Evolutionary conservation across 2,329 filamentous ascomycete species (phyloP), one percentile per base, ranked within the genome.

Genomic region (Penicillium sp.): DNA sequence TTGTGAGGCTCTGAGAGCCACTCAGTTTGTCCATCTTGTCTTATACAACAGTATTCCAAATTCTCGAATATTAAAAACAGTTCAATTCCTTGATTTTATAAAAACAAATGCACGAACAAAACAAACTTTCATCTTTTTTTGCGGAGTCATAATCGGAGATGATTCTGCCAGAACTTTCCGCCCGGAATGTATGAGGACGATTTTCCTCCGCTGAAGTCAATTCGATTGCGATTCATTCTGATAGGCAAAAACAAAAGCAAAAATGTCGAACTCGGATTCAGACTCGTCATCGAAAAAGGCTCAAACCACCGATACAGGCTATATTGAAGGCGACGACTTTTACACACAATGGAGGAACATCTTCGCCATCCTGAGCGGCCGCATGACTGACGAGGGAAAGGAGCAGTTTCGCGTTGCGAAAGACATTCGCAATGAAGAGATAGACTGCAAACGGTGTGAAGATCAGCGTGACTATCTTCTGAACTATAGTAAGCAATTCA

Each of bases 361-460:
- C 78, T 97, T 95, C 81, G 84, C 84, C 65, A 88, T 92, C 74
- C 78, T 96, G 50, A 85, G 88, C 16, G 88, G 89, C 56, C 79
- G 82, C 66, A 86, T 94, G 76, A 87, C 84, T 18, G 73, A 77
- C 35, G 83, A 87, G 67, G 89, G 89, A 52, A 76, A 81, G 61
- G 83, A 88, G 68, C 83, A 89, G 75, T 97, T 91, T 80, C 89
- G 91, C 69, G 81, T 87, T 68, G 85, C 84, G 71, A 85, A 86
- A 62, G 91, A 95, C 77, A 79, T 82, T 55, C 80, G 85, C 57
- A 86, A 91, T 74, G 91, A 94, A 76, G 83, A 82, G 60, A 77
- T 80, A 28, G 91, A 97, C 80, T 92, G 89, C 80, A 81, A 81
- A 67, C 84, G 85, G 55, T 96, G 91, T 79, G 90, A 97, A 68